A percentile compares a stretch with the other conserved stretches of the same genome.
Conservation (phyloP, 164 flowering plant species). For the Brasenia schreberi region DNA sequence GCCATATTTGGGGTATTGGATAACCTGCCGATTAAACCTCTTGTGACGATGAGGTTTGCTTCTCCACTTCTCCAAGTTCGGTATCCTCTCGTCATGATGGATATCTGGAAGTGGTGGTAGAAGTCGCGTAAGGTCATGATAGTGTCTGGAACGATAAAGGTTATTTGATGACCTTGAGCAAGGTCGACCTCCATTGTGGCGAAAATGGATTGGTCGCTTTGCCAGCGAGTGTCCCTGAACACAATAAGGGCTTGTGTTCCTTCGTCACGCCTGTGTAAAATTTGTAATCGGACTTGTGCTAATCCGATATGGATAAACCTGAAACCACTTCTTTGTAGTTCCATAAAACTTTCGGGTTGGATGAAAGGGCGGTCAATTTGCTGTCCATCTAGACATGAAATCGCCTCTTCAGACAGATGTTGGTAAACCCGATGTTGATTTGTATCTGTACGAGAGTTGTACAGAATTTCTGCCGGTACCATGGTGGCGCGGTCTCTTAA, state of each 20-base stretch:
- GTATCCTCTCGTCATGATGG: not conserved
- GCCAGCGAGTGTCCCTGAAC: not conserved
- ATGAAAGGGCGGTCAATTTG: not conserved
- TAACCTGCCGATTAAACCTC: not conserved
- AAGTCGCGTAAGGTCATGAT: not conserved
- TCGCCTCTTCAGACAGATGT: not conserved
- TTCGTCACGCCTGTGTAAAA: too few relatives aligned
- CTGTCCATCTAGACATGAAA: not conserved
- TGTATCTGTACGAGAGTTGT: not conserved
- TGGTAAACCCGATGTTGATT: not conserved
- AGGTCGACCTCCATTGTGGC: slow-evolving; percentile 5
- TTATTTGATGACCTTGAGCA: not conserved
- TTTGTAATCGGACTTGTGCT: not conserved
- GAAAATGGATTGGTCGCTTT: not conserved
- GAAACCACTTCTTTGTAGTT: not conserved
- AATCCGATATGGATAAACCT: not conserved
- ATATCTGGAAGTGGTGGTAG: not conserved
- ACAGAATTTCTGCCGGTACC: not conserved
- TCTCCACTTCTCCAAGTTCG: not conserved
- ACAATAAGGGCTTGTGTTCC: slow-evolving; percentile 1
- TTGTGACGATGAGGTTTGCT: slow-evolving; percentile 1
- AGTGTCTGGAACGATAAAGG: not conserved
- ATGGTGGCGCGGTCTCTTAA: not conserved
- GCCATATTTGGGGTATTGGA: not conserved
- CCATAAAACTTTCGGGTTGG: not conserved